These are phyloP conservation scores for Metschnikowia sp. DNA, from an alignment of 805 yeast species.

Conservation along the genomic window DNA sequence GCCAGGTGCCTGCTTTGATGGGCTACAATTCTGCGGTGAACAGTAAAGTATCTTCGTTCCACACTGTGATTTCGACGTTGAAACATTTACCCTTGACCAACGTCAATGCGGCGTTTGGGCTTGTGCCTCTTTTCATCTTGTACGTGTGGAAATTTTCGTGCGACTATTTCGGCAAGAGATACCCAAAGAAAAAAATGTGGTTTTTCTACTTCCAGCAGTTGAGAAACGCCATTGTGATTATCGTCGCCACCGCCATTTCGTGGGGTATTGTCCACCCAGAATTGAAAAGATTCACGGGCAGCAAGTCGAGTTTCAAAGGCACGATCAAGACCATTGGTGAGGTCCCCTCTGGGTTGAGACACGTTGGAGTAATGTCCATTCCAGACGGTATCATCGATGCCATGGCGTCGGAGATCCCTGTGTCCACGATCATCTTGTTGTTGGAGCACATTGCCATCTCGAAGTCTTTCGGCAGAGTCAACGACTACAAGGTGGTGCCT, in stretches of 20 bases:
- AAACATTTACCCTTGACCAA: conserved; percentile 67
- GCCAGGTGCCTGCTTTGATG: conserved; percentile 85
- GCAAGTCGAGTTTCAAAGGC: conserved; percentile 31
- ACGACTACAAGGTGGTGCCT: conserved; percentile 86
- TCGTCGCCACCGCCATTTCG: conserved; percentile 78
- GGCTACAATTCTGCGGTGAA: conserved; percentile 67
- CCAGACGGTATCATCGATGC: conserved; percentile 57
- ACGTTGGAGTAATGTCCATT: conserved; percentile 69
- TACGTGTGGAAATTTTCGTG: conserved; percentile 68
- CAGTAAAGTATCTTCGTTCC: conserved; percentile 68
- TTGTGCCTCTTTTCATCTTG: conserved; percentile 68
- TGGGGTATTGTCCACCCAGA: conserved; percentile 67
- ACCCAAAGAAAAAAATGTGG: conserved; percentile 51
- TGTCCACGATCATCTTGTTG: conserved; percentile 75
- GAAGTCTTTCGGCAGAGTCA: conserved; percentile 88
- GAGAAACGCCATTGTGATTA: conserved; percentile 77
- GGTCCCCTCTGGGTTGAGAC: conserved; percentile 78
- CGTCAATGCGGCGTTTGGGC: conserved; percentile 86
- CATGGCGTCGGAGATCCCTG: conserved; percentile 79
- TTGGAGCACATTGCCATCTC: conserved; percentile 92
- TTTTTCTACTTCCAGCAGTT: conserved; percentile 73
- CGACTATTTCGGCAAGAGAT: conserved; percentile 57
- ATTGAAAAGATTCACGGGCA: conserved; percentile 27
- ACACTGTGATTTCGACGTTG: conserved; percentile 66
- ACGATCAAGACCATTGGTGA: conserved; percentile 64